A percentile compares a stretch with the other conserved stretches of the same genome.
These are phyloP conservation scores for Bassia scoparia DNA, from an alignment of 148 eudicot species.

Conservation along the genomic window DNA sequence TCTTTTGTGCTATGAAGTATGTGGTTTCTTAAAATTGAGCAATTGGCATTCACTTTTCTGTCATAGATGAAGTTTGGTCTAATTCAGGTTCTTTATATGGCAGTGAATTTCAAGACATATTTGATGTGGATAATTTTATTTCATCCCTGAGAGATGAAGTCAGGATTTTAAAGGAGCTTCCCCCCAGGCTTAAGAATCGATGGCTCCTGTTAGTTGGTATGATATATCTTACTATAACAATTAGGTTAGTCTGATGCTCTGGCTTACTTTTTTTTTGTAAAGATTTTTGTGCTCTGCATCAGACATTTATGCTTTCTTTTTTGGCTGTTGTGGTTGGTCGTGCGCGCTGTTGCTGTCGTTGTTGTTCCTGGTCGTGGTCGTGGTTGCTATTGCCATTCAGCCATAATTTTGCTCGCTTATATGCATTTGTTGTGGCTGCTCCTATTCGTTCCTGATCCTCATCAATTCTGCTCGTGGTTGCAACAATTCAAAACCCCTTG, in stretches of 20 bases:
- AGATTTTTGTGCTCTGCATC: background rate
- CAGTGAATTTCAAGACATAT: slow-evolving; percentile 95
- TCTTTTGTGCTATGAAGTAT: slow-evolving; percentile 26
- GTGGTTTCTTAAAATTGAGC: slow-evolving; percentile 15
- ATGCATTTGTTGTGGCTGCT: no score
- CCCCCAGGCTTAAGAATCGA: slow-evolving; percentile 75
- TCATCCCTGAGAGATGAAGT: slow-evolving; percentile 88
- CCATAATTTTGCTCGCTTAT: no score
- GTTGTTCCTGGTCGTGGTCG: no score
- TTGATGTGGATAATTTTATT: slow-evolving; percentile 85
- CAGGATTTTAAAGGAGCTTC: slow-evolving; percentile 77
- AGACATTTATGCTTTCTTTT: slow-evolving; percentile 3
- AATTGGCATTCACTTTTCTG: background rate
- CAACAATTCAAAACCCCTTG: no score
- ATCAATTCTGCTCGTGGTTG: no score
- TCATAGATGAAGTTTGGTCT: slow-evolving; percentile 12
- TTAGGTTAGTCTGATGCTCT: slow-evolving; percentile 42
- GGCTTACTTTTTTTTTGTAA: background rate
- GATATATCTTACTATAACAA: slow-evolving; percentile 75
- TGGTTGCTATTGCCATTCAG: no score
- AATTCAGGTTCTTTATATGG: slow-evolving; percentile 20
- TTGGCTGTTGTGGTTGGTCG: slow-evolving; percentile 19
- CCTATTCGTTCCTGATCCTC: no score
- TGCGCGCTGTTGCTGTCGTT: no score
- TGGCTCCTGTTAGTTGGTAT: slow-evolving; percentile 96